Base-by-base conservation (phyloP, 768 basidiomycete species). In the Amanita pallidorosea region DNA sequence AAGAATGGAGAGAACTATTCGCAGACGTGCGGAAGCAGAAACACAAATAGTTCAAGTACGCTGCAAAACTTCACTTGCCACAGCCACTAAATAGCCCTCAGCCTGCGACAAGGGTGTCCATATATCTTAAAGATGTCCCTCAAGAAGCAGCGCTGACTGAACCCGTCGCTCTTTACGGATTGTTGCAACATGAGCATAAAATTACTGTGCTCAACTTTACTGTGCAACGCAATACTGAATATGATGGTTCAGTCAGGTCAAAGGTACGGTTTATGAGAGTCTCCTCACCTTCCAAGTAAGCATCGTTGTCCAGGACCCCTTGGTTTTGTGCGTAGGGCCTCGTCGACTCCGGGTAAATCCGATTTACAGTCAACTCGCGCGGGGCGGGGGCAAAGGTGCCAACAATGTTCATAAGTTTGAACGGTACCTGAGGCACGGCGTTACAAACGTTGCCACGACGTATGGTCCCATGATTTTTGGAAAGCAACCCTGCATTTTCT, bases 401-500 rank as follows among this genome's bases (percentile, higher is more conserved):
- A 99, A 99, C 73, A 97, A 98, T 59, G 92, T 96, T 2, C 94
- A 98, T 74, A 99, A 97, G 61, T 94, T 86, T 49, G 91, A 96
- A 67, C 80, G 88, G 29, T 99, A 81, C 67, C 73, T 97, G 25
- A 80, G 86, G 37, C 90, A 89, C 59, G 88, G 93, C 5, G 69
- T 72, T 29, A 86, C 88, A 3, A 77, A 70, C 51, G 86, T 98
- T 18, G 93, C 88, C 3, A 95, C 92, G 5, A 77, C 81, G 1
- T 99, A 91, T 60, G 92, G 87, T 4, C 92, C 95, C 1, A 80
- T 94, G 35, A 73, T 79, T 3, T 96, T 96, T 56, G 95, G 95
- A 12, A 85, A 81, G 47, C 80, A 83, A 62, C 80, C 90, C 11
- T 89, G 90, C 58, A 67, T 85, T 15, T 72, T 95, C 56, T 69